Base-by-base conservation (phyloP, 208 protist species). In the Porcisia deanei region DNA sequence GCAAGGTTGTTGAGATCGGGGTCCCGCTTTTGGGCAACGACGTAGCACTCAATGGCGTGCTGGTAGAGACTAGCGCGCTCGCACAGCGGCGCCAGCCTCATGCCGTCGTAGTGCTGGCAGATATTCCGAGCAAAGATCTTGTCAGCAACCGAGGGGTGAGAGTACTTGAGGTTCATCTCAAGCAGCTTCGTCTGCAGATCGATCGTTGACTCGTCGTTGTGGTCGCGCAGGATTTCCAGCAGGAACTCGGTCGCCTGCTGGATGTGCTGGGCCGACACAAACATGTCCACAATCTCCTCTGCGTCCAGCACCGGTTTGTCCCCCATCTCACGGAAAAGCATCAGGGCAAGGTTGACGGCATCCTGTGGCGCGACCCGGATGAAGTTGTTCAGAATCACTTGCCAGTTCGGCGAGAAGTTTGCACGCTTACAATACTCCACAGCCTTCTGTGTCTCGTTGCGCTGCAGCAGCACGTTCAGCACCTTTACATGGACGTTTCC, bases 121-220 rank as follows among this genome's bases (percentile, higher is more conserved):
- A 99, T 94, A 68, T 97, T 93, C 71, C 98, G 94, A 10, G 88
- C 94, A 82, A 99, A 95, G 63, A 99, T 99, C 71, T 98, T 98
- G 83, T 99, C 98, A 6, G 99, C 98, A 9, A 99, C 98, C 73
- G 98, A 96, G 55, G 98, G 97, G 30, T 96, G 92, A 20, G 97
- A 98, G 73, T 97, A 94, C 81, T 99, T 95, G n/a, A 99, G 85
- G 85, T 99, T 99, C 76, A 99, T 99, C 88, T 99, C 99, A 12
- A 99, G 90, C 54, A 99, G 91, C 74, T 99, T 99, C 12, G 99
- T 99, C 90, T 99, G 99, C 8, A 99, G 91, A 45, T 95, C 92
- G 39, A 85, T 87, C 18, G 91, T 99, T 61, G 95, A 90, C 81
- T 98, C 96, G 65, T 91, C 88, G 79, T 88, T 90, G 84, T 99